phyloP scores from a whole-genome alignment of 1,284 basidiomycete genomes.

The Ganoderma leucocontextum region DNA sequence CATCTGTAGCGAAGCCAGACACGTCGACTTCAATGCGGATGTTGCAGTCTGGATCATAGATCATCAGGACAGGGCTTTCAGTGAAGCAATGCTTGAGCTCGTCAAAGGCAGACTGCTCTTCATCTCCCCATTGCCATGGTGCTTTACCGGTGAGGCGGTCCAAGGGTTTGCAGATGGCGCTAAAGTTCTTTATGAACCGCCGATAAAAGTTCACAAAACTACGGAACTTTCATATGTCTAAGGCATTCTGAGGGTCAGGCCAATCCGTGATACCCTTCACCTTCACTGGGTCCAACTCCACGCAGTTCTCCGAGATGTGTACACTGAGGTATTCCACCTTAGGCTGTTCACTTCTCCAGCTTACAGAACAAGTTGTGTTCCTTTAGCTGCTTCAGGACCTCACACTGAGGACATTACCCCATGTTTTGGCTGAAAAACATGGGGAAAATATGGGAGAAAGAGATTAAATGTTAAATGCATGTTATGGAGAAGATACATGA shows the following conservation, averaged over 20 bases:
- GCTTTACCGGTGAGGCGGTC: conserved; percentile 30
- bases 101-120: conserved; percentile 7
- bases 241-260: conserved; percentile 39
- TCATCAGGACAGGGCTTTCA: background rate
- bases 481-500: no score
- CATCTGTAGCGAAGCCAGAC: no score
- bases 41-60: background rate
- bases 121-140: conserved; percentile 14
- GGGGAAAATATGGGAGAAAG: no score
- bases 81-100: conserved; percentile 1
- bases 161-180: conserved; percentile 43
- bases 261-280: conserved; percentile 45
- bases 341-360: conserved; percentile 39
- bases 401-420: no score
- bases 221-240: conserved; percentile 35
- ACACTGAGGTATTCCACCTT: conserved; percentile 28
- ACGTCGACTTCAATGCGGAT: background rate
- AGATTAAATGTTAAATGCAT: no score
- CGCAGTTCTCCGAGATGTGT: conserved; percentile 16
- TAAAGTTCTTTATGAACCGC: conserved; percentile 50
- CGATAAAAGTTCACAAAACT: conserved; percentile 46
- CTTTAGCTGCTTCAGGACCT: background rate
- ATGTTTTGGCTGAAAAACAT: no score
- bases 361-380: conserved; percentile 31
- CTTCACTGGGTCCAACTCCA: conserved; percentile 50